A percentile compares a stretch with the other conserved stretches of the same genome.
Conservation (phyloP, 2,329 filamentous ascomycete species). For the Ceratocystis colombiana region DNA sequence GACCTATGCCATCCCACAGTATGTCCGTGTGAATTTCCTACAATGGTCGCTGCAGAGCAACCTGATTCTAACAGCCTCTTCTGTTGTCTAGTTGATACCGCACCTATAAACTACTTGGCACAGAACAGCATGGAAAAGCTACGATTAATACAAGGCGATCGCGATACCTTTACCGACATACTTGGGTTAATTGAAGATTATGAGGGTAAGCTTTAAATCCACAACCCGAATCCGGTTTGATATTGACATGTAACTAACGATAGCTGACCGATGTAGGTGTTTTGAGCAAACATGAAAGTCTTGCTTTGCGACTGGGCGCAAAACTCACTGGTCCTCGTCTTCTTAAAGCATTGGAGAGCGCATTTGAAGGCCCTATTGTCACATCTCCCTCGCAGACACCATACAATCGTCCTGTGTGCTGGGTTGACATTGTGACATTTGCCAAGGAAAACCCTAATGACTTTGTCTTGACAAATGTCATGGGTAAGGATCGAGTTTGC, state of each 20-base stretch:
- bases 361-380: conserved; percentile 71
- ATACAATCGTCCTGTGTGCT: conserved; percentile 51
- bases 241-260: not conserved
- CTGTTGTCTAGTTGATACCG: conserved; percentile 19
- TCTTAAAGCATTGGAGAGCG: conserved; percentile 73
- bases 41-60: not conserved
- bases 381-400: conserved; percentile 43
- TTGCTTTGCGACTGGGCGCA: conserved; percentile 75
- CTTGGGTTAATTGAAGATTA: conserved; percentile 66
- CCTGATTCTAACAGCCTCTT: not conserved
- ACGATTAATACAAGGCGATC: conserved; percentile 44
- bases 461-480: conserved; percentile 59
- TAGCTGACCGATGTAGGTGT: conserved; percentile 44
- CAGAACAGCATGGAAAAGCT: conserved; percentile 39
- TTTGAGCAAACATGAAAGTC: conserved; percentile 72
- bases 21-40: conserved; percentile 5
- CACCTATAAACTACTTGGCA: conserved; percentile 45
- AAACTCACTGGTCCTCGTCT: conserved; percentile 72
- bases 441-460: conserved; percentile 70
- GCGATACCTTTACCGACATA: conserved; percentile 63
- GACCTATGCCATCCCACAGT: conserved; percentile 23
- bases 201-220: conserved; percentile 44
- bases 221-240: not conserved
- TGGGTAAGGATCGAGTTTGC: conserved; percentile 61
- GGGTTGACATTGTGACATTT: conserved; percentile 79